Conservation (phyloP, 2,329 filamentous ascomycete species). For the Hypocrella siamensis region DNA sequence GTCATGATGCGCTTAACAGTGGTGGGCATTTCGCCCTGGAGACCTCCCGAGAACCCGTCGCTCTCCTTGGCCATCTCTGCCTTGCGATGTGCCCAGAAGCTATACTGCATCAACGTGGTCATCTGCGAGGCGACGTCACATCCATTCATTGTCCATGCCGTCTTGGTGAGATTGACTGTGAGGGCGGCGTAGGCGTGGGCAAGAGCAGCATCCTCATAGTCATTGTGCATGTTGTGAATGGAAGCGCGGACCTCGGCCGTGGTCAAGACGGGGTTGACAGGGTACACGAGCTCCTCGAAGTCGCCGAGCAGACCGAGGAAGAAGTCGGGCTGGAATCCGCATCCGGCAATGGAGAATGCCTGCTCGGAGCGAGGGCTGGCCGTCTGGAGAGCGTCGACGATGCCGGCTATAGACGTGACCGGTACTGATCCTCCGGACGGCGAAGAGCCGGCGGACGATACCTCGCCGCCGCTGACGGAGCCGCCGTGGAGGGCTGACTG, state of each 20-base stretch:
- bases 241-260: conserved; percentile 14
- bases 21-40: conserved; percentile 19
- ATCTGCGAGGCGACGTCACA: conserved; percentile 14
- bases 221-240: conserved; percentile 16
- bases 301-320: conserved; percentile 17
- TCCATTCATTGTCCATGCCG: conserved; percentile 12
- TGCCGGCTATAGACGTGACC: conserved; percentile 12
- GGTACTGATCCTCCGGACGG: conserved; percentile 2
- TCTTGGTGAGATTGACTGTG: conserved; percentile 19
- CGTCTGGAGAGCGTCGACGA: conserved; percentile 7
- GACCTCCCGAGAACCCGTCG: conserved; percentile 13
- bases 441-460: conserved; percentile 5
- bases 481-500: neutral
- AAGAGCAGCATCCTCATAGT: conserved; percentile 17
- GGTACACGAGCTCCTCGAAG: conserved; percentile 20
- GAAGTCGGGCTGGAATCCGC: conserved; percentile 13
- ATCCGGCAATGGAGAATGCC: conserved; percentile 2
- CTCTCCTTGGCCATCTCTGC: conserved; percentile 13
- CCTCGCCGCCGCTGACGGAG: conserved; percentile 2
- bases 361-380: conserved; percentile 2
- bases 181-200: conserved; percentile 20
- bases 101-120: conserved; percentile 11
- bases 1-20: conserved; percentile 30
- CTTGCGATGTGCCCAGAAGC: conserved; percentile 10
- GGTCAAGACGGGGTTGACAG: conserved; percentile 18